phyloP scores from a whole-genome alignment of 345 rosid species.

The Diplotaxis tenuifolia region DNA sequence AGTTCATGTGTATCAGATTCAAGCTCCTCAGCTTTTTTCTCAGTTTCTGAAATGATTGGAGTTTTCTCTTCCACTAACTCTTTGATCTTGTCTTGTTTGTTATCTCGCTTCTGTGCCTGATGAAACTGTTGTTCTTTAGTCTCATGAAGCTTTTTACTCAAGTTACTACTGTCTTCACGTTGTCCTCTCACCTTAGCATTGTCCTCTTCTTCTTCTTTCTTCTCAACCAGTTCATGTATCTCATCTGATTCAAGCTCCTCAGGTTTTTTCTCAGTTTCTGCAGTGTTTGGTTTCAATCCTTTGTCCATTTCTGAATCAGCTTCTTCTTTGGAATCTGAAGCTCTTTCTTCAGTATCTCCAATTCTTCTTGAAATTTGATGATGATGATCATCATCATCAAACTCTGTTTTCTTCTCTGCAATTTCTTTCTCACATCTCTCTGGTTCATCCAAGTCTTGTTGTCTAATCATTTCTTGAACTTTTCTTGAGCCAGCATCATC shows the following conservation, averaged over 20 bases:
- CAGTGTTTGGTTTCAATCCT: background rate
- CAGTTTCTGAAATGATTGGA: slow-evolving; percentile 8
- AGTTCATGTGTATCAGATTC: background rate
- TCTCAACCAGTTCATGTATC: slow-evolving; percentile 1
- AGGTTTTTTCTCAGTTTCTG: slow-evolving; percentile 12
- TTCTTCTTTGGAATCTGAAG: background rate
- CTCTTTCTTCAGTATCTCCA: background rate
- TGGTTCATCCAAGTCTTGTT: slow-evolving; percentile 3
- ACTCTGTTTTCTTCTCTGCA: slow-evolving; percentile 7
- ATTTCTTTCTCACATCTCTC: background rate
- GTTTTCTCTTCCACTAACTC: slow-evolving; percentile 17
- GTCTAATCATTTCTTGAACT: slow-evolving; percentile 2
- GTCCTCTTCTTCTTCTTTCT: slow-evolving; percentile 3
- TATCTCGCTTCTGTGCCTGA: background rate
- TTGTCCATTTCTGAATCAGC: background rate
- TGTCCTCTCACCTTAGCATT: background rate
- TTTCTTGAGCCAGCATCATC: background rate
- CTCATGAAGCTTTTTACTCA: background rate
- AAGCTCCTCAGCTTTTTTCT: background rate
- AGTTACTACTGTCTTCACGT: slow-evolving; percentile 10
- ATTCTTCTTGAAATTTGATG: background rate
- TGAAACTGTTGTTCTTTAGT: slow-evolving; percentile 7
- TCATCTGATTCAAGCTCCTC: background rate
- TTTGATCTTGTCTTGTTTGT: background rate
- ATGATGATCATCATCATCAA: background rate